These are phyloP conservation scores for Cryphonectria radicalis DNA, from an alignment of 2,329 filamentous ascomycete species.

Conservation along the genomic window DNA sequence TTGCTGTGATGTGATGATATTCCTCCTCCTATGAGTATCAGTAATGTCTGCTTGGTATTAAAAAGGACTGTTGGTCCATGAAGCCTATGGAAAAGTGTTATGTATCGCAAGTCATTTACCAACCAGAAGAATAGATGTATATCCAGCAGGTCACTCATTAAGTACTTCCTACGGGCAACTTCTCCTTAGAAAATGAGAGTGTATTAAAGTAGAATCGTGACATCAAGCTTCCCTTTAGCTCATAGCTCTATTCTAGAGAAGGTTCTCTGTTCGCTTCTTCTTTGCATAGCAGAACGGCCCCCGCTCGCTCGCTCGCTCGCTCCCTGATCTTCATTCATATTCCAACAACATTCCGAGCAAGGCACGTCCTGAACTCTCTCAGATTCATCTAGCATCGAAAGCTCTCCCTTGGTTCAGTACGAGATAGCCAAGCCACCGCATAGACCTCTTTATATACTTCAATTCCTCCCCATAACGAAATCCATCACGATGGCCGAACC, in stretches of 20 bases:
- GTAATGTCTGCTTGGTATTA: no score
- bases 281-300: no score
- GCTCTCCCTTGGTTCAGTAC: neutral
- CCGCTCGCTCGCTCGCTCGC: no score
- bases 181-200: no score
- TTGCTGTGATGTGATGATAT: no score
- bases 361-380: neutral
- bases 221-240: neutral
- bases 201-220: neutral
- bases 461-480: neutral
- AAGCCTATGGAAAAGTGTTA: no score
- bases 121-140: neutral
- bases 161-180: neutral
- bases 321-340: no score
- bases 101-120: neutral
- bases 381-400: neutral
- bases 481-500: neutral
- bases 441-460: neutral
- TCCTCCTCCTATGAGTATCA: no score
- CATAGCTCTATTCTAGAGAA: neutral
- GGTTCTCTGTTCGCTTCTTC: neutral
- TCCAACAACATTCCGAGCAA: neutral
- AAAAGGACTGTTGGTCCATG: no score
- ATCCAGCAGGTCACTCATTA: neutral
- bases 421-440: neutral